phyloP scores from a whole-genome alignment of 208 protist genomes.

The Acanthamoeba healyi region DNA sequence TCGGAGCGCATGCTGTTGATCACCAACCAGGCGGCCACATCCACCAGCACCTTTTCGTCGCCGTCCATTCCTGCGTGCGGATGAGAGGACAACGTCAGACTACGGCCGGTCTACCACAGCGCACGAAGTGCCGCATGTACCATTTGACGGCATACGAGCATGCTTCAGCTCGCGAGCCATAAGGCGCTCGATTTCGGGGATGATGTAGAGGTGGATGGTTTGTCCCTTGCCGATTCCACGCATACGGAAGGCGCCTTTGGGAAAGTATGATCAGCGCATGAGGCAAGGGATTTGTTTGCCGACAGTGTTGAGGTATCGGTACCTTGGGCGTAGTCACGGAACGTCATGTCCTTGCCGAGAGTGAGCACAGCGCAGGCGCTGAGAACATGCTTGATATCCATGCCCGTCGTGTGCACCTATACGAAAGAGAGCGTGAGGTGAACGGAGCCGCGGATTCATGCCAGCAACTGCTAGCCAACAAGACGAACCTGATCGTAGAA shows the following conservation, averaged over 20 bases:
- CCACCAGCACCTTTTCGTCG: constrained; percentile 85
- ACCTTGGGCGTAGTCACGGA: constrained; percentile 96
- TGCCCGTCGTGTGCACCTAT: constrained; percentile 96
- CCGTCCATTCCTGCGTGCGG: not conserved
- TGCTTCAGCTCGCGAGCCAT: constrained; percentile 89
- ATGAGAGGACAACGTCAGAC: too few relatives aligned
- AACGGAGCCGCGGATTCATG: too few relatives aligned
- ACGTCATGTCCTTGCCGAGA: constrained; percentile 96
- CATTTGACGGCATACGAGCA: constrained; percentile 19
- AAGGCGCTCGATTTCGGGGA: constrained; percentile 93
- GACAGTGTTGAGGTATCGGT: not conserved
- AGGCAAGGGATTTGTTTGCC: not conserved
- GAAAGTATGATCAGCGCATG: not conserved
- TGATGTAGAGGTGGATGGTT: constrained; percentile 94
- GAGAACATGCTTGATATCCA: constrained; percentile 95
- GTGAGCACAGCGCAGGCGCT: constrained; percentile 95
- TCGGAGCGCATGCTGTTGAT: constrained; percentile 94
- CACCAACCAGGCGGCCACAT: constrained; percentile 94
- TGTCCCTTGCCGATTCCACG: constrained; percentile 95
- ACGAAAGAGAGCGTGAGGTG: too few relatives aligned
- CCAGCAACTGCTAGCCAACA: too few relatives aligned
- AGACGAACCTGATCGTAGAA: constrained; percentile 94
- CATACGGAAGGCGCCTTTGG: constrained; percentile 91
- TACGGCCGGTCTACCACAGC: too few relatives aligned
- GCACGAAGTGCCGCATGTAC: too few relatives aligned